Conservation (phyloP, 1,139 yeast genomes). For the Scheffersomyces titani region DNA sequence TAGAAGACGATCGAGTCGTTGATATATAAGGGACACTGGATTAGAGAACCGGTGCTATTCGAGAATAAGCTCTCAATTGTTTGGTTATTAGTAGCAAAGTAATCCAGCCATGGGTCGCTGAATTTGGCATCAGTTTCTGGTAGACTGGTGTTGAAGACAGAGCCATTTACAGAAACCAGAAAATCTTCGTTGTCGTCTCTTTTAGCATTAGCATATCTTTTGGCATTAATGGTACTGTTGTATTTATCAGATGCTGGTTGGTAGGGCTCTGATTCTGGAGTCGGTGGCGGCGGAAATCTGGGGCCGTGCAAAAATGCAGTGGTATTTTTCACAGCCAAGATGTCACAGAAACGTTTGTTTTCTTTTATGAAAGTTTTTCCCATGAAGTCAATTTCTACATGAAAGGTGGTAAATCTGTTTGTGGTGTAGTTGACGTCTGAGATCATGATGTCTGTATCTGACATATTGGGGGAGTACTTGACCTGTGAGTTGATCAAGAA, state of each 20-base stretch:
- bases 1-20: slow-evolving; percentile 42
- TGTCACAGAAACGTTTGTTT: slow-evolving; percentile 48
- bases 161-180: neutral
- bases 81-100: slow-evolving; percentile 15
- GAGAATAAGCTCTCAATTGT: slow-evolving; percentile 26
- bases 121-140: neutral
- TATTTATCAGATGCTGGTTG: slow-evolving; percentile 1
- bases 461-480: slow-evolving; percentile 12
- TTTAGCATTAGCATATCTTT: neutral
- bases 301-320: slow-evolving; percentile 23
- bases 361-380: slow-evolving; percentile 43
- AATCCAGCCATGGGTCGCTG: neutral
- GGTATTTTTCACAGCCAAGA: slow-evolving; percentile 42
- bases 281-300: slow-evolving; percentile 13
- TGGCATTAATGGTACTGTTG: slow-evolving; percentile 1
- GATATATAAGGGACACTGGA: slow-evolving; percentile 44
- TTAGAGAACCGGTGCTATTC: slow-evolving; percentile 27
- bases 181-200: neutral
- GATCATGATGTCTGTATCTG: slow-evolving; percentile 21
- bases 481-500: slow-evolving; percentile 43
- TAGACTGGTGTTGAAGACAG: neutral
- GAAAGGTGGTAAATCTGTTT: slow-evolving; percentile 50
- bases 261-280: neutral
- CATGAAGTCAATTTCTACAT: slow-evolving; percentile 45
- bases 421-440: slow-evolving; percentile 47